Percentiles rank a stretch among this genome's conserved stretches.
Conservation (phyloP, 495 filamentous ascomycete species). For the Trichoderma parareesei region DNA sequence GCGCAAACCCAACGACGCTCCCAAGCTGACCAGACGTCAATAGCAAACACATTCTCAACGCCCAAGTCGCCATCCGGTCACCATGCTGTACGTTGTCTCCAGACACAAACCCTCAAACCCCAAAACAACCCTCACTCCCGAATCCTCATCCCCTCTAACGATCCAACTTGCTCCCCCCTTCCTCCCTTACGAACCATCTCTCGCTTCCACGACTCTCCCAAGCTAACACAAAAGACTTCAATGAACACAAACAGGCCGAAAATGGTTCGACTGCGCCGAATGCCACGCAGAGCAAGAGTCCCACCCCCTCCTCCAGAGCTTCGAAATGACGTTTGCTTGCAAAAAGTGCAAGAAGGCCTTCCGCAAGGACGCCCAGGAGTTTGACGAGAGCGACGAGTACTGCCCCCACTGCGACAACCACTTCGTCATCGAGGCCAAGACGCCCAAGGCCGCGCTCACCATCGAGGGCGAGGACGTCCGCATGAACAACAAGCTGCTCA, state of each 20-base stretch:
- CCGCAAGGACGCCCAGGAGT: conserved; percentile 82
- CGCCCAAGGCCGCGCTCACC: conserved; percentile 67
- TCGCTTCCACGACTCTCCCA: no score
- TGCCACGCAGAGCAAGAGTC: conserved; percentile 78
- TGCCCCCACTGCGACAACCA: conserved; percentile 99
- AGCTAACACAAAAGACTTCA: background rate
- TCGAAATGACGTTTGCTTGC: conserved; percentile 92
- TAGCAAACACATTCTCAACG: conserved; percentile 95
- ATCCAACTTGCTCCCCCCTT: background rate
- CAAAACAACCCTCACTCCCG: background rate
- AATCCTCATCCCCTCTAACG: conserved; percentile 1
- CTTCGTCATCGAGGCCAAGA: conserved; percentile 81
- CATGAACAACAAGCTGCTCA: conserved; percentile 81
- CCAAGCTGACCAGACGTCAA: background rate
- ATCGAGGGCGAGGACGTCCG: conserved; percentile 87
- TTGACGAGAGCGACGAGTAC: conserved; percentile 97
- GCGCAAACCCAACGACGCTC: background rate
- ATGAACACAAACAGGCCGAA: conserved; percentile 49
- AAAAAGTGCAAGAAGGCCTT: conserved; percentile 99
- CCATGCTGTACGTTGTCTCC: conserved; percentile 67
- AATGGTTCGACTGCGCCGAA: conserved; percentile 98
- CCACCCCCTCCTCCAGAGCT: conserved; percentile 64
- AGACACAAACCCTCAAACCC: background rate
- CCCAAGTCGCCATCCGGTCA: conserved; percentile 90
- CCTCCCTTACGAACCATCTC: background rate